Conservation (phyloP, 192 early-diverging fungal species). For the Cladochytrium replicatum region DNA sequence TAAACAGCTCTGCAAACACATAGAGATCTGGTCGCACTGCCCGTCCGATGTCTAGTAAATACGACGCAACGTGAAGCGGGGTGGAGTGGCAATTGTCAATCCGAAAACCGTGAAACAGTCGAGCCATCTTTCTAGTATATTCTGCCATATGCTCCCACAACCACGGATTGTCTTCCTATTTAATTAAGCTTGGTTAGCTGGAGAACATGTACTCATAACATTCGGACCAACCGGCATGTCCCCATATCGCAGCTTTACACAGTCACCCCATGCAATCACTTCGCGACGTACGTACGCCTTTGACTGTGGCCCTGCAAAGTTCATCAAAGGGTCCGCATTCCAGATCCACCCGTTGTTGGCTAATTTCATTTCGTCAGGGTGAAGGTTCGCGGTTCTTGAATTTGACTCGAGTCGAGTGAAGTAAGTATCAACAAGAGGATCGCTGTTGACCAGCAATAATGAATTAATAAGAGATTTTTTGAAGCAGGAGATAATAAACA, state of each 20-base stretch:
- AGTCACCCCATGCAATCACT: constrained; percentile 99
- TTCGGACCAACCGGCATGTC: constrained; percentile 34
- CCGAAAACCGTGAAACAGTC: constrained; percentile 87
- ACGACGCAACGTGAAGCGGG: constrained; percentile 86
- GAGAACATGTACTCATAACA: background rate
- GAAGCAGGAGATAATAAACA: constrained; percentile 9
- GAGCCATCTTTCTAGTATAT: constrained; percentile 84
- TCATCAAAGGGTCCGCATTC: constrained; percentile 73
- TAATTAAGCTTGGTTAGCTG: too few species aligned
- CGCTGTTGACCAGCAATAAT: constrained; percentile 31
- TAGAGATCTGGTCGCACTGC: constrained; percentile 80
- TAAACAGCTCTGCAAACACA: constrained; percentile 96
- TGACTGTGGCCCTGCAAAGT: constrained; percentile 84
- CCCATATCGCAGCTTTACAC: constrained; percentile 97
- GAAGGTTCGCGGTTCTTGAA: constrained; percentile 34
- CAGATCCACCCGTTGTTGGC: constrained; percentile 95
- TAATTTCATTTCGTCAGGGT: constrained; percentile 60
- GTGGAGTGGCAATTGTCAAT: constrained; percentile 99
- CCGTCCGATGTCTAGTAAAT: constrained; percentile 83
- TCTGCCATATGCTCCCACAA: constrained; percentile 86
- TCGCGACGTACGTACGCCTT: constrained; percentile 86
- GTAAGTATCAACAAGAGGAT: constrained; percentile 91
- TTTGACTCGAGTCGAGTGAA: constrained; percentile 74
- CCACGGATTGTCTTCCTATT: constrained; percentile 78
- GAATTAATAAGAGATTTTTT: background rate